Percentiles rank a stretch among this genome's conserved stretches.
Evolutionary conservation across 1,284 basidiomycete genomes (phyloP).

Genomic region (Ceratobasidium sp.): DNA sequence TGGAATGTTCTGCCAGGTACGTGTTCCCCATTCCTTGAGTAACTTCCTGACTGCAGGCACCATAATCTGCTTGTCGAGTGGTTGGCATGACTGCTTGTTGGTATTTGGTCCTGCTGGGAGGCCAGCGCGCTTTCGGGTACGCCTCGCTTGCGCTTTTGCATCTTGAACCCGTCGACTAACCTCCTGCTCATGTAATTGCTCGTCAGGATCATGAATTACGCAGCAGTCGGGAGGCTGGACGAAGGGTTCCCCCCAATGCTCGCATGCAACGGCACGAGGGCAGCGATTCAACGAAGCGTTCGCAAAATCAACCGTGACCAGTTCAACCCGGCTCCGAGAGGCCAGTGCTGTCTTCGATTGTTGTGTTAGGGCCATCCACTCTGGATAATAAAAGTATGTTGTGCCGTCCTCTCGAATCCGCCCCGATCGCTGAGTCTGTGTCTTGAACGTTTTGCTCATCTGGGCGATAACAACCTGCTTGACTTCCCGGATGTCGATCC

Average conservation of each 20-base stretch:
- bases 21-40: background rate
- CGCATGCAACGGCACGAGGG: background rate
- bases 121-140: background rate
- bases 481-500: slow-evolving; percentile 4
- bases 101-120: background rate
- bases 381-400: background rate
- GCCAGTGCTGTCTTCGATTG: background rate
- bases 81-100: background rate
- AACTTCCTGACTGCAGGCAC: background rate
- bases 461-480: background rate
- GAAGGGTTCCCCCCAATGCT: slow-evolving; percentile 1
- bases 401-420: background rate
- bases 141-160: no score
- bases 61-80: background rate
- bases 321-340: background rate
- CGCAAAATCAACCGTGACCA: background rate
- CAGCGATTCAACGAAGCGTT: background rate
- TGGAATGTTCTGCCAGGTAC: background rate
- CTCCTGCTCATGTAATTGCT: background rate
- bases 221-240: background rate
- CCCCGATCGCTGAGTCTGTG: background rate
- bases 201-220: background rate
- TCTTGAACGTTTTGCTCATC: background rate
- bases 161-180: background rate
- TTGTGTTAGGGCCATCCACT: background rate